phyloP scores from a whole-genome alignment of 1,284 basidiomycete genomes.

The Tetrapyrgos nigripes region DNA sequence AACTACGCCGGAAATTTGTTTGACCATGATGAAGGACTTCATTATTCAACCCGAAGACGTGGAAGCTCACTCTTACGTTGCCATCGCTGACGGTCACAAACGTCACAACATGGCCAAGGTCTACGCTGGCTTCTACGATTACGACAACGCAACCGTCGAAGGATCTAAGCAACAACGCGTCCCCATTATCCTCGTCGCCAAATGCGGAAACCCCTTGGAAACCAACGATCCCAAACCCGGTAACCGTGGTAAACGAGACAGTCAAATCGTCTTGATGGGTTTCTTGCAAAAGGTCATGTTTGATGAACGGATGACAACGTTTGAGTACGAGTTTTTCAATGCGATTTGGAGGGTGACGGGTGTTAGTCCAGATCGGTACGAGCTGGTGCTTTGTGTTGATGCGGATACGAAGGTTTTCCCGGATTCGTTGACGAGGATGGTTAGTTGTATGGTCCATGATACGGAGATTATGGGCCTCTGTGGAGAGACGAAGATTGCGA shows the following conservation, averaged over 20 bases:
- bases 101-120: slow-evolving; percentile 99
- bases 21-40: slow-evolving; percentile 98
- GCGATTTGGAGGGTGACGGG: slow-evolving; percentile 95
- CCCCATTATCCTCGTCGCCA: slow-evolving; percentile 94
- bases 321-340: slow-evolving; percentile 99
- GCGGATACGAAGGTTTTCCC: slow-evolving; percentile 99
- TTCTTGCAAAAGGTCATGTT: slow-evolving; percentile 99
- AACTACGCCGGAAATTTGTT: slow-evolving; percentile 93
- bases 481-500: slow-evolving; percentile 99
- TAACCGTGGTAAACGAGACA: slow-evolving; percentile 98
- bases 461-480: slow-evolving; percentile 98
- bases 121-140: slow-evolving; percentile 96
- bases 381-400: slow-evolving; percentile 96
- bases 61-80: slow-evolving; percentile 95
- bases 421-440: slow-evolving; percentile 91
- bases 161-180: slow-evolving; percentile 95
- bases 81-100: slow-evolving; percentile 99
- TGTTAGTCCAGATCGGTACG: slow-evolving; percentile 95
- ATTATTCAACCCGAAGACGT: slow-evolving; percentile 87
- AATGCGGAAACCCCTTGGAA: slow-evolving; percentile 93
- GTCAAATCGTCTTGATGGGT: slow-evolving; percentile 96
- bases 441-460: slow-evolving; percentile 95
- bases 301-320: slow-evolving; percentile 98
- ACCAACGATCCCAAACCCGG: slow-evolving; percentile 91
- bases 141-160: slow-evolving; percentile 93